phyloP scores from a whole-genome alignment of 2,329 filamentous ascomycete genomes.

The Didymella pomorum region DNA sequence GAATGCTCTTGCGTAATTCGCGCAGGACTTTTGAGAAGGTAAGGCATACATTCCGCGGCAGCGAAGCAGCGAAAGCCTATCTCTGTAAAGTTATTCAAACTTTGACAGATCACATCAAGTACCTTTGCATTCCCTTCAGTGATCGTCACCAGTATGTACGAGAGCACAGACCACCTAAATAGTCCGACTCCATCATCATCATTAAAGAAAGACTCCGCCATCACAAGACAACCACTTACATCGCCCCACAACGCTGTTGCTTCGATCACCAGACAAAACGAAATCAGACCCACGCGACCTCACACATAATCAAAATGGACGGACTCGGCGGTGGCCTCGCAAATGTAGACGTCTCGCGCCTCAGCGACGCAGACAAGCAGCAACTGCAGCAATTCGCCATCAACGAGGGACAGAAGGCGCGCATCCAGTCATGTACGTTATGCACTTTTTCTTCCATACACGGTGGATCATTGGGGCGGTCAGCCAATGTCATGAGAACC shows the following conservation, averaged over 20 bases:
- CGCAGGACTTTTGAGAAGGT: background rate
- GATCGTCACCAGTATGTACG: background rate
- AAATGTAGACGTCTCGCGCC: constrained; percentile 73
- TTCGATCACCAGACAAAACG: background rate
- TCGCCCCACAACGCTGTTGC: background rate
- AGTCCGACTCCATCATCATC: constrained; percentile 17
- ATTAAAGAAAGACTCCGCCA: constrained; percentile 16
- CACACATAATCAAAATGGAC: constrained; percentile 37
- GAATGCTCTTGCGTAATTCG: background rate
- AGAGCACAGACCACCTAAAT: constrained; percentile 5
- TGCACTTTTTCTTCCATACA: background rate
- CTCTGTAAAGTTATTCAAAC: background rate
- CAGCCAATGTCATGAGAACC: background rate
- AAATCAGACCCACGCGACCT: background rate
- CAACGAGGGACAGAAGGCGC: constrained; percentile 86
- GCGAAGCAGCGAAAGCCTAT: background rate
- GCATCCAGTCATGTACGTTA: constrained; percentile 62
- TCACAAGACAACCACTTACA: constrained; percentile 17
- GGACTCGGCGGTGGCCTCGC: constrained; percentile 52
- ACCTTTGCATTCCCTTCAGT: background rate
- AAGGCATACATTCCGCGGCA: background rate
- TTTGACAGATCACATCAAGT: background rate
- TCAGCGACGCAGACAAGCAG: constrained; percentile 82
- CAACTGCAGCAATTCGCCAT: constrained; percentile 87
- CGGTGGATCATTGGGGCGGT: background rate